Evolutionary conservation across 768 basidiomycete species (phyloP).

Genomic region (Tylopilus subfusipes): DNA sequence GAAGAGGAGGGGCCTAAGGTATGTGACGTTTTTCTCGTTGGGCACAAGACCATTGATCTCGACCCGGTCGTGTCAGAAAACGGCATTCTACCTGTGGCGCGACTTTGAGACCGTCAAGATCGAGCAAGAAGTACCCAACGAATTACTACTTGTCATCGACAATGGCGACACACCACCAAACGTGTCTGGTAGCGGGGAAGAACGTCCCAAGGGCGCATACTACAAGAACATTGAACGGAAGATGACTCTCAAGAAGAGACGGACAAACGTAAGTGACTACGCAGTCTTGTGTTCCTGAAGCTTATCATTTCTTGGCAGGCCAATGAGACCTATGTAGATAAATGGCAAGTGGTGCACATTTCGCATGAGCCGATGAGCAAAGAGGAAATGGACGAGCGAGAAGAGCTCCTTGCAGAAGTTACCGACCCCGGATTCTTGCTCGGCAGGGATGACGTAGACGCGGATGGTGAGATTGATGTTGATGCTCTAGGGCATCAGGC

Average conservation of each 20-base stretch:
- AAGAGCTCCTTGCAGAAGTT: conserved; percentile 75
- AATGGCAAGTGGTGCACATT: conserved; percentile 79
- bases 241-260: conserved; percentile 82
- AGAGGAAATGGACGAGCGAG: conserved; percentile 76
- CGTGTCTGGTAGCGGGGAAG: conserved; percentile 36
- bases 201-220: conserved; percentile 66
- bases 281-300: not conserved
- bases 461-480: conserved; percentile 52
- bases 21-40: conserved; percentile 8
- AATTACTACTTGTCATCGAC: conserved; percentile 75
- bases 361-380: conserved; percentile 66
- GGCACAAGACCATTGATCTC: not conserved
- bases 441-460: conserved; percentile 46
- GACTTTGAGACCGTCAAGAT: conserved; percentile 88
- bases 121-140: conserved; percentile 82
- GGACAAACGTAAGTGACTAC: conserved; percentile 59
- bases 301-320: conserved; percentile 36
- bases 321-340: conserved; percentile 71
- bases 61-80: conserved; percentile 42
- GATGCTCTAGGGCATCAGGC: conserved; percentile 64
- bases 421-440: conserved; percentile 61
- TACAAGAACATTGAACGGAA: conserved; percentile 89
- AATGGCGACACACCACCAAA: conserved; percentile 44
- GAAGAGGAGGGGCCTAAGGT: conserved; percentile 60
- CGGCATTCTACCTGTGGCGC: conserved; percentile 70